Conservation (phyloP, 805 yeast species). For the Saccharomycopsis sp. region DNA sequence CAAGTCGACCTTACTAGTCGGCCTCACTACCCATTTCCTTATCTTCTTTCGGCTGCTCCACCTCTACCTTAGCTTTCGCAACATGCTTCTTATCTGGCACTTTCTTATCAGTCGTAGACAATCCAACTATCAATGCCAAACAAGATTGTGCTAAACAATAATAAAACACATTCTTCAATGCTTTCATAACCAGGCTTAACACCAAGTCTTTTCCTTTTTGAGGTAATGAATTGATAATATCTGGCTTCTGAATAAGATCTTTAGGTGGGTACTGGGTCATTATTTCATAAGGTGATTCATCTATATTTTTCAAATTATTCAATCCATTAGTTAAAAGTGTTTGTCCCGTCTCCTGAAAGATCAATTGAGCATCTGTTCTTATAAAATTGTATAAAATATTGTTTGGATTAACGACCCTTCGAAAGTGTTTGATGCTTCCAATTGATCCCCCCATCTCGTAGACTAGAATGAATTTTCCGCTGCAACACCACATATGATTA, state of each 20-base stretch:
- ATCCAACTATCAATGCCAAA: background rate
- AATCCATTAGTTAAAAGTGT: background rate
- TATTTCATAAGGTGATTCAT: background rate
- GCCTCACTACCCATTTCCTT: no score
- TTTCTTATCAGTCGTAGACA: background rate
- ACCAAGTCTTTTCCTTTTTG: background rate
- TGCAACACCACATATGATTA: slow-evolving; percentile 41
- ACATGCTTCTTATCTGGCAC: background rate
- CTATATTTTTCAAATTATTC: background rate
- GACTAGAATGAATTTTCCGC: slow-evolving; percentile 44
- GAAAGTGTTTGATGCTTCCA: slow-evolving; percentile 41
- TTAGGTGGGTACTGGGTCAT: background rate
- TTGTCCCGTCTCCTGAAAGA: background rate
- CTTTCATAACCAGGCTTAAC: background rate
- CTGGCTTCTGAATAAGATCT: background rate
- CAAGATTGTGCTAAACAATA: background rate
- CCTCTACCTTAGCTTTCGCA: background rate
- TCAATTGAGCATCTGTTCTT: slow-evolving; percentile 25
- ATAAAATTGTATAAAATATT: slow-evolving; percentile 38
- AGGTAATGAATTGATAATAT: background rate
- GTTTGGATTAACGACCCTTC: slow-evolving; percentile 44
- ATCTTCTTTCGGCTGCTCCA: no score
- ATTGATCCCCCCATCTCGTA: slow-evolving; percentile 37
- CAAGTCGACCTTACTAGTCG: no score
- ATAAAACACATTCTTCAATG: background rate